Evolutionary conservation across 768 basidiomycete genomes (phyloP).

Genomic region (Mycena polygramma): DNA sequence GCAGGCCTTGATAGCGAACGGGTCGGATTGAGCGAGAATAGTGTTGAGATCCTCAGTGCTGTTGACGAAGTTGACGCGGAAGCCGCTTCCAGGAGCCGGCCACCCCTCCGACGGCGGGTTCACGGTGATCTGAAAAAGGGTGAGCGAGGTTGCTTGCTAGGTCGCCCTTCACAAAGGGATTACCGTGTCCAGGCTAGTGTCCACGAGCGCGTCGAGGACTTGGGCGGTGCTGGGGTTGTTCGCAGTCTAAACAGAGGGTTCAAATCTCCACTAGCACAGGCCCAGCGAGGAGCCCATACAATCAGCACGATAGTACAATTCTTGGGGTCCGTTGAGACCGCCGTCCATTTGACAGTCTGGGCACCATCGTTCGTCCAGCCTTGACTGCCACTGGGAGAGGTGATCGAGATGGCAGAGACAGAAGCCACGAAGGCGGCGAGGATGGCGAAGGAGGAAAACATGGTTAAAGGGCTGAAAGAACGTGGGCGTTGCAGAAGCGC

Average conservation of each 20-base stretch:
- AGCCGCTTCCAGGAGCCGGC: slow-evolving; percentile 66
- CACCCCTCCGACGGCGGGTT: slow-evolving; percentile 75
- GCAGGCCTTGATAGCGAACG: slow-evolving; percentile 64
- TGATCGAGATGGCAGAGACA: slow-evolving; percentile 74
- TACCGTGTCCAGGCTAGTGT: slow-evolving; percentile 55
- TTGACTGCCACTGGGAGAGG: slow-evolving; percentile 56
- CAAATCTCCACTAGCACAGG: background rate
- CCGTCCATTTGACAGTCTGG: slow-evolving; percentile 71
- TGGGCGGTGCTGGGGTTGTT: slow-evolving; percentile 49
- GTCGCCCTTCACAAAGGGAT: background rate
- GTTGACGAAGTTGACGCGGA: slow-evolving; percentile 80
- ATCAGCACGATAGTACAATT: slow-evolving; percentile 81
- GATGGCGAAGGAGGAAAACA: slow-evolving; percentile 56
- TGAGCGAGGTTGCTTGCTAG: background rate
- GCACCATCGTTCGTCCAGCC: slow-evolving; percentile 72
- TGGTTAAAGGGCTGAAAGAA: slow-evolving; percentile 25
- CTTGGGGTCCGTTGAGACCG: slow-evolving; percentile 72
- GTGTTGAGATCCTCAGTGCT: slow-evolving; percentile 58
- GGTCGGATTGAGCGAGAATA: slow-evolving; percentile 79
- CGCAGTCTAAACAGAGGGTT: slow-evolving; percentile 47
- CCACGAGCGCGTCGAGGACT: slow-evolving; percentile 68
- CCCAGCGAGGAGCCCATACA: background rate
- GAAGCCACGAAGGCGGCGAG: slow-evolving; percentile 67
- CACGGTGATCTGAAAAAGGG: slow-evolving; percentile 46
- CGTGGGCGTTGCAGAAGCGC: slow-evolving; percentile 7